Evolutionary conservation across 768 basidiomycete genomes (phyloP), one percentile per base, ranked within the genome.

Genomic region (Pholiota microspora): DNA sequence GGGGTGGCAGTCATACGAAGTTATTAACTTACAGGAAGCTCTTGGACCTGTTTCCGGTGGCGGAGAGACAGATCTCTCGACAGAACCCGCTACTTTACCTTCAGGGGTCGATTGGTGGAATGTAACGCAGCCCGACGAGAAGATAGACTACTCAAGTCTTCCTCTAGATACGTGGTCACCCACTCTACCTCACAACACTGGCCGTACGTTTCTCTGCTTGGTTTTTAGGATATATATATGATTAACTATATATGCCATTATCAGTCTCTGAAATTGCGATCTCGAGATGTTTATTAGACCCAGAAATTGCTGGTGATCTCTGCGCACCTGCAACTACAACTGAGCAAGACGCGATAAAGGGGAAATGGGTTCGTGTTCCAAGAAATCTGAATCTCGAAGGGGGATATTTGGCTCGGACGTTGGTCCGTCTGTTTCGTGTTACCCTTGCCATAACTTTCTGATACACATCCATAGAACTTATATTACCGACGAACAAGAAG

Each of bases 1-100:
- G 16, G 92, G 92, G 25, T 95, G 93, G 93, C 93, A 95, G 63
- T 79, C 88, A 6, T 96, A 91, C 91, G 93, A 90, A 40, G 64
- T 80, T 2, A 76, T 94, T 0, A 67, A 71, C 2, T 66, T 77
- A 23, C 47, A 2, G 57, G 53, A 60, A 52, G 25, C 54, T 55
- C 35, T 8, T 16, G 3, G 29, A 53, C 45, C 13, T 55, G 28
- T 10, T 59, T 12, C 52, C 57, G 9, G 36, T 38, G 23, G 61
- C n/a, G n/a, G 64, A 59, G 31, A 51, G 28, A 28, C 60, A 51
- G 53, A 60, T 29, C 44, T 44, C 36, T 38, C 51, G 45, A 60
- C 59, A 27, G 45, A 36, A 38, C 45, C 24, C 25, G 27, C 53
- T 36, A 45, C 23, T 32, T n/a, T 29, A 27, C 34, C 27, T 18